Evolutionary conservation across 148 eudicot species (phyloP).

Genomic region (Camellia japonica): DNA sequence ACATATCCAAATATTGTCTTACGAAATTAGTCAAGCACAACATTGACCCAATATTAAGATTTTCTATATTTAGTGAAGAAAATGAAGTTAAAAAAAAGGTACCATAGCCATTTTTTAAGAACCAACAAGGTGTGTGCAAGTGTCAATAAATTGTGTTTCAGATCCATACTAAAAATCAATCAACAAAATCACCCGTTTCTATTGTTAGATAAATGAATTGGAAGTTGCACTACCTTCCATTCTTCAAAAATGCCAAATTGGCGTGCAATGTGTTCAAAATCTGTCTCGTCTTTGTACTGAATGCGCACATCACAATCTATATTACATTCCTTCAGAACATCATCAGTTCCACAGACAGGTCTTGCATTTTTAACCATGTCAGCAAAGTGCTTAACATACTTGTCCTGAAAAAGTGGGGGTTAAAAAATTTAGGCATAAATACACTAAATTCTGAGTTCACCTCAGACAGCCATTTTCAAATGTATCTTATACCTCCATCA

Average conservation of each 20-base stretch:
- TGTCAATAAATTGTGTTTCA: too few species aligned
- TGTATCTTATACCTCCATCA: constrained; percentile 64
- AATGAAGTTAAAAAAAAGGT: not conserved
- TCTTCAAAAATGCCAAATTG: constrained; percentile 97
- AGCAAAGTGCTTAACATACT: constrained; percentile 67
- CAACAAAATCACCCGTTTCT: not conserved
- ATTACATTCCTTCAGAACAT: constrained; percentile 52
- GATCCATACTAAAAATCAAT: not conserved
- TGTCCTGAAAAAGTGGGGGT: constrained; percentile 40
- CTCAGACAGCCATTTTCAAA: too few species aligned
- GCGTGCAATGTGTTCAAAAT: constrained; percentile 70
- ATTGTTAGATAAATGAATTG: not conserved
- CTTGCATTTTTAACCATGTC: constrained; percentile 65
- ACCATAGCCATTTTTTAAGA: not conserved
- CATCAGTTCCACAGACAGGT: constrained; percentile 56
- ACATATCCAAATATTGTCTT: too few species aligned
- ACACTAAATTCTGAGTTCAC: too few species aligned
- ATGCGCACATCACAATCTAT: constrained; percentile 78
- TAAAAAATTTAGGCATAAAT: not conserved
- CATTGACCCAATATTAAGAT: too few species aligned
- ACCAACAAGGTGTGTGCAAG: too few species aligned
- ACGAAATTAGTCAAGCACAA: too few species aligned
- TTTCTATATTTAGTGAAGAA: too few species aligned
- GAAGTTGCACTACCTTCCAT: constrained; percentile 71
- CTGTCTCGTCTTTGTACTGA: constrained; percentile 59